These are phyloP conservation scores for Calophaca sinica DNA, from an alignment of 306 rosid species.

Conservation along the genomic window DNA sequence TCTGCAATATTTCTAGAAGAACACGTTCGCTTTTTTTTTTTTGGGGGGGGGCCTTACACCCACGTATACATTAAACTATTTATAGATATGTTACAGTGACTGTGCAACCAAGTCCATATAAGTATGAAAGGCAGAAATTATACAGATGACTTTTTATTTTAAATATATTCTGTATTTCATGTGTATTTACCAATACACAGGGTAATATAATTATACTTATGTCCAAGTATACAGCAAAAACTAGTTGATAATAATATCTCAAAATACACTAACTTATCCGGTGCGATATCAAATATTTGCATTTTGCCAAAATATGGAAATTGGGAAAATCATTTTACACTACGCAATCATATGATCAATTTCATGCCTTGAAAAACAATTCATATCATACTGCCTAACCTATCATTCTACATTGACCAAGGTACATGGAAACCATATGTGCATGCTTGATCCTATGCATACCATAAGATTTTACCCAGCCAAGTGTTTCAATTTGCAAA, in stretches of 20 bases:
- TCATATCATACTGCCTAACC: conserved; percentile 2
- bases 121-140: neutral
- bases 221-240: conserved; percentile 2
- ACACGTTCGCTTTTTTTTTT: too few species aligned
- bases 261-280: conserved; percentile 18
- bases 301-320: conserved; percentile 12
- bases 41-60: neutral
- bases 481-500: conserved; percentile 3
- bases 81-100: conserved; percentile 1
- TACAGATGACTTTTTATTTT: neutral
- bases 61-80: neutral
- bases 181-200: conserved; percentile 3
- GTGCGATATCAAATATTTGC: neutral
- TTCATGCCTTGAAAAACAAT: neutral
- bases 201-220: neutral
- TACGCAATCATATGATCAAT: neutral
- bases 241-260: conserved; percentile 3
- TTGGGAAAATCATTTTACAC: neutral
- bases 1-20: too few species aligned
- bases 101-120: neutral
- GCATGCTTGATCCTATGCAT: neutral
- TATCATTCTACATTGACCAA: conserved; percentile 21
- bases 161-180: neutral
- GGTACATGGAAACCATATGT: conserved; percentile 8
- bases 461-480: neutral